Percentiles rank a stretch among this genome's conserved stretches.
These are phyloP conservation scores for Vigna angularis DNA, from an alignment of 306 rosid genomes.

Conservation along the genomic window DNA sequence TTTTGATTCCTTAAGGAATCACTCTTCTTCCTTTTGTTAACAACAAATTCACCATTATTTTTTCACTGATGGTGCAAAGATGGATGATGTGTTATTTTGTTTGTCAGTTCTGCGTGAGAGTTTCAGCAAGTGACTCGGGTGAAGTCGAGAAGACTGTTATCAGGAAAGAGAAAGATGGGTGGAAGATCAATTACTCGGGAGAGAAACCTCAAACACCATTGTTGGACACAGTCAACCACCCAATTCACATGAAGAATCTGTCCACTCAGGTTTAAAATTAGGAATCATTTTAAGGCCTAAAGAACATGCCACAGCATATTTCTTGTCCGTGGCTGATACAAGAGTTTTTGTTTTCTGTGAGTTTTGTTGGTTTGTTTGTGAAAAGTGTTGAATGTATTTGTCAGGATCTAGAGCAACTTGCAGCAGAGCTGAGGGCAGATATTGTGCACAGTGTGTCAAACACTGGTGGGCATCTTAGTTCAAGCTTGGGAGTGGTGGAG, in stretches of 20 bases:
- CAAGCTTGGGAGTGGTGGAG: slow-evolving; percentile 96
- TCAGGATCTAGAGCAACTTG: slow-evolving; percentile 87
- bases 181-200: slow-evolving; percentile 64
- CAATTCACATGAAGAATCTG: slow-evolving; percentile 85
- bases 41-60: neutral
- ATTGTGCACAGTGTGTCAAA: slow-evolving; percentile 70
- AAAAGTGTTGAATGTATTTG: neutral
- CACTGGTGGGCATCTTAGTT: slow-evolving; percentile 91
- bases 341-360: neutral
- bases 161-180: slow-evolving; percentile 57
- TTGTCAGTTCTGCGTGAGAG: slow-evolving; percentile 63
- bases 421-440: slow-evolving; percentile 86
- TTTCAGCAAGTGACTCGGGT: slow-evolving; percentile 49
- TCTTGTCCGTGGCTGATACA: slow-evolving; percentile 13
- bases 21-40: neutral
- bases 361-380: neutral
- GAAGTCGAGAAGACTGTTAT: slow-evolving; percentile 52
- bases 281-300: neutral
- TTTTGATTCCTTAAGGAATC: neutral
- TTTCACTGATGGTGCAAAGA: neutral
- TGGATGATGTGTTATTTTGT: slow-evolving; percentile 14
- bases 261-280: slow-evolving; percentile 58
- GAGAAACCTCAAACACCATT: slow-evolving; percentile 80
- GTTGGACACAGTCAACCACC: slow-evolving; percentile 82
- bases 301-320: neutral